Base-by-base conservation (phyloP, 495 filamentous ascomycete species). In the Aspergillus heteromorphus region DNA sequence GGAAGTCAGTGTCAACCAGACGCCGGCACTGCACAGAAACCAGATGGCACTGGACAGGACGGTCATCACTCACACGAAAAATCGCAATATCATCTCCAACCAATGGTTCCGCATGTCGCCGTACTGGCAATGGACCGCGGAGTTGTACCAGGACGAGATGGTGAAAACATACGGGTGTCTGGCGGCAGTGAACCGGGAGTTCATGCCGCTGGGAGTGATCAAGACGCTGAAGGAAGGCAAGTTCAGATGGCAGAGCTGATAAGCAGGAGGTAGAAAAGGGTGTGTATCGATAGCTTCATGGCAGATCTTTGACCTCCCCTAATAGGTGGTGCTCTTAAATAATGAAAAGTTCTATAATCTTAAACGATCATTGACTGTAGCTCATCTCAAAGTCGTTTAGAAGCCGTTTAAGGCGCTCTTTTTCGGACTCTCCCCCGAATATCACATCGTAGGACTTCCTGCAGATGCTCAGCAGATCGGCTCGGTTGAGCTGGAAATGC, bases 171-270 rank as follows among this genome's bases (percentile, higher is more conserved):
- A 86, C 65, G 85, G 85, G 16, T 75, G 79, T 8, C 59, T 87
- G 58, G 79, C 78, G n/a, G 76, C 86, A 10, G 84, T 86, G 0
- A 82, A 83, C 50, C 65, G 73, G 20, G 83, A 80, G 29, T 71
- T 81, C 48, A 68, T 87, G 69, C 84, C 85, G 0, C 74, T 87
- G 59, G 85, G 84, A 0, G 83, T 88, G 58, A 74, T 87, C n/a
- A 80, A 76, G 54, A 75, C 83, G 21, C 75, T 87, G 63, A 72
- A 78, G 56, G 76, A 80, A 48, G 79, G 77, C 50, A 77, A 75
- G 49, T 75, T 85, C 18, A 75, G 76, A 55, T 87, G 83, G 84
- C 78, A 84, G 66, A 69, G 71, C 19, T 75, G 59, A 64, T 52
- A 49, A 49, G 16, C 7, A 27, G 23, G 23, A 27, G 23, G 7